phyloP scores from a whole-genome alignment of 495 filamentous ascomycete genomes.

The Podospora pseudocomata region DNA sequence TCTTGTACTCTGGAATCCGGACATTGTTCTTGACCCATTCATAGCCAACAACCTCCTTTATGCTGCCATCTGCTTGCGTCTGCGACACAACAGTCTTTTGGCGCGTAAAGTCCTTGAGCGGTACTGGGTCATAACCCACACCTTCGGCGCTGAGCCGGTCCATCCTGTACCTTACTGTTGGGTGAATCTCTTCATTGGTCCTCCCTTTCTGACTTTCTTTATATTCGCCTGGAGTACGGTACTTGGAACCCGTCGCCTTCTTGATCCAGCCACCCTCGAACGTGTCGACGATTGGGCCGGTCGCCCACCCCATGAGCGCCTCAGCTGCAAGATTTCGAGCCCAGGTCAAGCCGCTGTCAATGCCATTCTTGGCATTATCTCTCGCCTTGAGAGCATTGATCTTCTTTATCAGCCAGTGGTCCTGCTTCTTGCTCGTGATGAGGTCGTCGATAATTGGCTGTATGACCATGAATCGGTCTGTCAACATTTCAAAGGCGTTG shows the following conservation, averaged over 20 bases:
- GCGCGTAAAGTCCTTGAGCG: slow-evolving; percentile 12
- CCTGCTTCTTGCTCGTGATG: slow-evolving; percentile 43
- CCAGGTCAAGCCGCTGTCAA: slow-evolving; percentile 9
- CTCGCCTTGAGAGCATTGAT: slow-evolving; percentile 18
- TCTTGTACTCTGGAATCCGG: slow-evolving; percentile 20
- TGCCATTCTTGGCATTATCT: slow-evolving; percentile 1
- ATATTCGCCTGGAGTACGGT: slow-evolving; percentile 18
- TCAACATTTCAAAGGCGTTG: slow-evolving; percentile 40
- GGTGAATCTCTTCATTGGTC: slow-evolving; percentile 18
- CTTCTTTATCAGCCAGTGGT: slow-evolving; percentile 40
- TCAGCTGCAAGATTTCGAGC: slow-evolving; percentile 6
- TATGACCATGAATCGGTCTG: slow-evolving; percentile 57
- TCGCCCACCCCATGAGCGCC: slow-evolving; percentile 14
- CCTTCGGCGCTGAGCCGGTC: not conserved
- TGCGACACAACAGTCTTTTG: not conserved
- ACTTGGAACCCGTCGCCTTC: slow-evolving; percentile 9
- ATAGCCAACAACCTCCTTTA: slow-evolving; percentile 5
- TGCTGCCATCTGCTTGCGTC: not conserved
- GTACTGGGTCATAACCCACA: slow-evolving; percentile 9
- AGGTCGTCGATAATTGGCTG: slow-evolving; percentile 50
- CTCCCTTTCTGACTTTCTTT: slow-evolving; percentile 8
- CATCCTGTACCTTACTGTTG: slow-evolving; percentile 9
- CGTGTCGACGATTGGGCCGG: slow-evolving; percentile 17
- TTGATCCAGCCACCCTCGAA: slow-evolving; percentile 4
- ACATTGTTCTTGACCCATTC: slow-evolving; percentile 18